phyloP scores from a whole-genome alignment of 768 basidiomycete genomes.

The Boletus tomentosulus region DNA sequence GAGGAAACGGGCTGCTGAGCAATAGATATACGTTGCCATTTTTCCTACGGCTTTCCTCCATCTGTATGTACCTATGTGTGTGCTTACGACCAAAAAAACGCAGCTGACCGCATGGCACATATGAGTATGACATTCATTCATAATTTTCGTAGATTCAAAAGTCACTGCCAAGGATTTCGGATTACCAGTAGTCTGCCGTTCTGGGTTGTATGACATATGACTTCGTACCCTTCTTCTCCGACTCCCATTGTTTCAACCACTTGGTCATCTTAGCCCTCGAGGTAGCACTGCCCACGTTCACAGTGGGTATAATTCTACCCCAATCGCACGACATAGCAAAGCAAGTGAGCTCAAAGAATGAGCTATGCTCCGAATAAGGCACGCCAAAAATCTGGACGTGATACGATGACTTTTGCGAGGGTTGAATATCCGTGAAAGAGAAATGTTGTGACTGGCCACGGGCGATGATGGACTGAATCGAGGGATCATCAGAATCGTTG shows the following conservation, averaged over 20 bases:
- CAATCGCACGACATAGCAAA: slow-evolving; percentile 88
- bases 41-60: slow-evolving; percentile 3
- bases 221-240: slow-evolving; percentile 61
- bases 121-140: slow-evolving; percentile 3
- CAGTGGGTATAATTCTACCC: slow-evolving; percentile 91
- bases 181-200: slow-evolving; percentile 45
- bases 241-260: slow-evolving; percentile 90
- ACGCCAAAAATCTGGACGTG: slow-evolving; percentile 74
- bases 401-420: slow-evolving; percentile 66
- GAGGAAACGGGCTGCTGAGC: slow-evolving; percentile 75
- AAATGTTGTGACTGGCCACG: slow-evolving; percentile 64
- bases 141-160: neutral
- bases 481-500: slow-evolving; percentile 51
- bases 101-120: slow-evolving; percentile 12
- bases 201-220: slow-evolving; percentile 35
- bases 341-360: slow-evolving; percentile 92
- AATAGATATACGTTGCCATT: slow-evolving; percentile 38
- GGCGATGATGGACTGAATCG: slow-evolving; percentile 66
- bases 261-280: slow-evolving; percentile 81
- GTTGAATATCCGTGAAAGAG: slow-evolving; percentile 62
- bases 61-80: slow-evolving; percentile 17
- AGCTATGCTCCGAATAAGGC: slow-evolving; percentile 94
- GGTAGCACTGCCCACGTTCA: slow-evolving; percentile 72
- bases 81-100: slow-evolving; percentile 21
- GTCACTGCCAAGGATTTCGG: too few species aligned